Evolutionary conservation across 2,329 filamentous ascomycete genomes (phyloP).

Genomic region (Aspergillus felis): DNA sequence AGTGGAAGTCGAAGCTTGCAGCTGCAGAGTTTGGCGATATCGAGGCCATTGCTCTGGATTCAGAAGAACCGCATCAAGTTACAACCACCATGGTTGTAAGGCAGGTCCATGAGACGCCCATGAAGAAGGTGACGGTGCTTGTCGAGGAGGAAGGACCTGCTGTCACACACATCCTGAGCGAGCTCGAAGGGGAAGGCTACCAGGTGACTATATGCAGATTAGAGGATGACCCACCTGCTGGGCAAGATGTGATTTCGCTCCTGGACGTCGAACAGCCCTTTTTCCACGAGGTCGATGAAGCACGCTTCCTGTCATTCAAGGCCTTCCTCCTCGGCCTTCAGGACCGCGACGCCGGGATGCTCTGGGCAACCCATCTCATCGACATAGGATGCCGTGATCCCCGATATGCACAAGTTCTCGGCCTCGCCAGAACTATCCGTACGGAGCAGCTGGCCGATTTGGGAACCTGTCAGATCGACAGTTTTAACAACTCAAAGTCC

Average conservation of each 20-base stretch:
- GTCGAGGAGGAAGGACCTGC: not conserved
- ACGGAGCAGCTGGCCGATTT: slow-evolving; percentile 24
- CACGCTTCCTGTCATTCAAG: not conserved
- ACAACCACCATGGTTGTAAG: not conserved
- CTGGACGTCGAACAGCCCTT: not conserved
- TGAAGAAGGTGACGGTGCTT: not conserved
- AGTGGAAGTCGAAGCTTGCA: not conserved
- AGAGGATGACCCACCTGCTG: not conserved
- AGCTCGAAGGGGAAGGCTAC: not conserved
- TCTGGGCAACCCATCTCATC: slow-evolving; percentile 27
- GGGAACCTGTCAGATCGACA: slow-evolving; percentile 21
- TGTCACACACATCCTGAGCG: not conserved
- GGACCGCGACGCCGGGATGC: slow-evolving; percentile 7
- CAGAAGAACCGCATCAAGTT: not conserved
- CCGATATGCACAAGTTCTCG: slow-evolving; percentile 22
- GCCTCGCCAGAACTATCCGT: slow-evolving; percentile 26
- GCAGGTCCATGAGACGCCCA: not conserved
- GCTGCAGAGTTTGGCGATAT: not conserved
- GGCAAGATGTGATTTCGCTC: not conserved
- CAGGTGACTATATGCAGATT: not conserved
- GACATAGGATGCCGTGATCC: slow-evolving; percentile 27
- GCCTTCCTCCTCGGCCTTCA: not conserved
- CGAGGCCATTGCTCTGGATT: not conserved
- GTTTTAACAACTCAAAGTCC: not conserved
- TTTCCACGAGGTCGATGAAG: not conserved